phyloP scores from a whole-genome alignment of 257 asterid genomes.

The Rubia yunnanensis region DNA sequence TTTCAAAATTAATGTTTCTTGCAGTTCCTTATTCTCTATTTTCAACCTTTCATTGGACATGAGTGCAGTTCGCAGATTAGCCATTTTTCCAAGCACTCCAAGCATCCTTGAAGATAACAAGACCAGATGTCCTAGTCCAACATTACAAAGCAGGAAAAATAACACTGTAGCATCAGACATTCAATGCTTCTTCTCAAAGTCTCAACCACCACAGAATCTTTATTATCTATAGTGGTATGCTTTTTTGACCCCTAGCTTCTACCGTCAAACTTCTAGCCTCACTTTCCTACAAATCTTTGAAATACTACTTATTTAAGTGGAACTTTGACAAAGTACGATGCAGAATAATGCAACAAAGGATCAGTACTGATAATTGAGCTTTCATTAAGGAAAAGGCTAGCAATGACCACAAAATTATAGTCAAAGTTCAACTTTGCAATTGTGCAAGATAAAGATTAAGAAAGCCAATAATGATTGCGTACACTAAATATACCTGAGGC shows the following conservation, averaged over 20 bases:
- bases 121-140: background rate
- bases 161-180: background rate
- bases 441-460: background rate
- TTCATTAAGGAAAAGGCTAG: background rate
- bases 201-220: background rate
- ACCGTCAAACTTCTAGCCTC: background rate
- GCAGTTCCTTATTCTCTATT: background rate
- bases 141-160: background rate
- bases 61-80: background rate
- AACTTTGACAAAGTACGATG: background rate
- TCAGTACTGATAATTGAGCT: background rate
- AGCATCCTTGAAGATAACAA: background rate
- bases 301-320: background rate
- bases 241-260: background rate
- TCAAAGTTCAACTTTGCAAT: background rate
- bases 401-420: background rate
- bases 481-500: constrained; percentile 60
- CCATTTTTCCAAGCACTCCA: background rate
- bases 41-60: background rate
- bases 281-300: background rate
- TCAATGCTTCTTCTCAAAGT: background rate
- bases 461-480: background rate
- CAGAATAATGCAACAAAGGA: background rate
- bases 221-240: background rate
- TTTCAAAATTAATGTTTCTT: no score